Base-by-base conservation (phyloP, 108 stramenopile species). In the Cyclotella choctawhatcheeana region DNA sequence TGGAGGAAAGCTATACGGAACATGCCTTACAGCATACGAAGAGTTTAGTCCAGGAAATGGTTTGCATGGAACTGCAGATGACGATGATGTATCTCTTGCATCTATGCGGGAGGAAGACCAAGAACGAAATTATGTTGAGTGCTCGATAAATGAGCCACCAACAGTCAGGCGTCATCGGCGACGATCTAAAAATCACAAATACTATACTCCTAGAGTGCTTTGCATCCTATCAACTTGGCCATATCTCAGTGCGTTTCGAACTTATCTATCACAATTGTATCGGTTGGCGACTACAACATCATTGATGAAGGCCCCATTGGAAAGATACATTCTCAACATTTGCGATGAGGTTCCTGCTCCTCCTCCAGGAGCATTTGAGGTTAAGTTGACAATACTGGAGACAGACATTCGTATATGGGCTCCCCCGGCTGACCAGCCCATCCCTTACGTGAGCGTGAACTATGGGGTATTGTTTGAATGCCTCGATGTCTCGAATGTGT, bases 301-400 rank as follows among this genome's bases (percentile, higher is more conserved):
- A 67, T 69, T 92, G 37, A 93, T 97, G 91, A 84, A 76, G 44
- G 85, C 91, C 25, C 98, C 99, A 13, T 82, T 99, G 44, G 99
- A 99, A 74, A 85, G 97, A 27, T 97, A 97, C 64, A 85, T 99
- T 74, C 77, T 86, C 69, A 99, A 98, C 73, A 90, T 99, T 44
- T 93, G 97, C 67, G 67, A 76, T 40, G 98, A 99, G 76, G 94
- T 97, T 51, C 97, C 99, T 29, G 94, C 98, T 44, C 99, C 99
- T 16, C 99, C 99, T 8, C 94, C 93, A 0, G 97, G 97, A 13
- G 79, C 89, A 26, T 93, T 95, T 72, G 93, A 96, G 76, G 93
- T 97, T 17, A 85, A 88, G 70, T 44, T 91, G 20, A 79, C 77
- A 24, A 89, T 96, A 17, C 73, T 96, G 16, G 80, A 88, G 64